phyloP scores from a whole-genome alignment of 805 yeast genomes.

The Debaryomyces maramus region DNA sequence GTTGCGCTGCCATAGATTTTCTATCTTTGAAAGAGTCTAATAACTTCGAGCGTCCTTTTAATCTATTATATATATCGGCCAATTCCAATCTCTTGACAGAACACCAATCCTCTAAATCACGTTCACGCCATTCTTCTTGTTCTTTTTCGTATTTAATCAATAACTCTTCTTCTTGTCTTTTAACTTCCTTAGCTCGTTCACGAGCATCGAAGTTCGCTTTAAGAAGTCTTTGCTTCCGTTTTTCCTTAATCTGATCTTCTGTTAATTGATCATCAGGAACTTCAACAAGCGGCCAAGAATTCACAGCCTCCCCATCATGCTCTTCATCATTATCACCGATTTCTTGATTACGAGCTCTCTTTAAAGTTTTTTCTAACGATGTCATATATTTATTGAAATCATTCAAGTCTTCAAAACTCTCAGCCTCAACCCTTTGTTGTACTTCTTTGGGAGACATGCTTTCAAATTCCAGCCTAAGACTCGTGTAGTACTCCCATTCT shows the following conservation, averaged over 20 bases:
- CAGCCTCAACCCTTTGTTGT: conserved; percentile 57
- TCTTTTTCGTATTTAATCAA: conserved; percentile 58
- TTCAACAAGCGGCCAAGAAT: conserved; percentile 69
- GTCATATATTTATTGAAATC: conserved; percentile 68
- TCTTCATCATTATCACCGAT: conserved; percentile 44
- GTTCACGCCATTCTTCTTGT: conserved; percentile 76
- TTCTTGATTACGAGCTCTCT: conserved; percentile 66
- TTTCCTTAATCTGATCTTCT: conserved; percentile 81
- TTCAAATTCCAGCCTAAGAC: conserved; percentile 52
- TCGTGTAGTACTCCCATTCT: conserved; percentile 70
- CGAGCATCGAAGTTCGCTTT: conserved; percentile 91
- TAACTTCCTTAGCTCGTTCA: conserved; percentile 75
- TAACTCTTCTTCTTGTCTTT: conserved; percentile 60
- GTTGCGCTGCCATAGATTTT: conserved; percentile 88
- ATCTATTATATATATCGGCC: conserved; percentile 53
- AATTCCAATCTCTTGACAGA: conserved; percentile 63
- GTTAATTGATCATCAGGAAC: conserved; percentile 80
- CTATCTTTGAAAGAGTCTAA: conserved; percentile 81
- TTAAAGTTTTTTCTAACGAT: conserved; percentile 67
- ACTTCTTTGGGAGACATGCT: conserved; percentile 53
- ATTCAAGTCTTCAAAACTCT: conserved; percentile 74
- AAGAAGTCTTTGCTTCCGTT: conserved; percentile 76
- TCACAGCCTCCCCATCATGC: conserved; percentile 50
- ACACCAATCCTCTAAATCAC: conserved; percentile 80
- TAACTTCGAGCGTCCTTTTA: conserved; percentile 68